A percentile compares a stretch with the other conserved stretches of the same genome.
Evolutionary conservation across 2,329 filamentous ascomycete species (phyloP).

Genomic region (Claviceps sp.): DNA sequence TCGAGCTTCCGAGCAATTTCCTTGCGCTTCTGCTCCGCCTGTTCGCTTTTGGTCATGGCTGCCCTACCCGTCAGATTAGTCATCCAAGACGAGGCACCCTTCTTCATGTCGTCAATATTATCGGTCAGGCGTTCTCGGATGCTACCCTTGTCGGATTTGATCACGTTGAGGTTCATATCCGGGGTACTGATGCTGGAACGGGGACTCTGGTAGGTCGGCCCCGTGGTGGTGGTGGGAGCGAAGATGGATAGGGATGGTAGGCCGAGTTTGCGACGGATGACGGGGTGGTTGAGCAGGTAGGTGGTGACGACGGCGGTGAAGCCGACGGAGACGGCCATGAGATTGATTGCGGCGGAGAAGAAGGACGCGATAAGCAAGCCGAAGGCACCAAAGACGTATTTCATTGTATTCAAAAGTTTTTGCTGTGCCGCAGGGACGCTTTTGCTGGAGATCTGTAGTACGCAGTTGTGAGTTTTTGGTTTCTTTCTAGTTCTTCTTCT

Average conservation of each 20-base stretch:
- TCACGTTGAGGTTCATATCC: constrained; percentile 9
- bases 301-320: constrained; percentile 23
- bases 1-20: constrained; percentile 23
- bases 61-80: too few relatives aligned
- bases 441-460: constrained; percentile 21
- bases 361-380: constrained; percentile 32
- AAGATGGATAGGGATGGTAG: constrained; percentile 22
- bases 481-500: not conserved
- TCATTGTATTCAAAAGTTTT: constrained; percentile 27
- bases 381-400: constrained; percentile 28
- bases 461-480: not conserved
- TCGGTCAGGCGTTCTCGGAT: constrained; percentile 18
- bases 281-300: constrained; percentile 22
- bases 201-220: constrained; percentile 23
- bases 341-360: constrained; percentile 34
- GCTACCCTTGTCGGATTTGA: too few relatives aligned
- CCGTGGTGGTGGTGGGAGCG: constrained; percentile 2
- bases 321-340: constrained; percentile 31
- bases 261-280: constrained; percentile 24
- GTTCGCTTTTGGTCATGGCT: constrained; percentile 16
- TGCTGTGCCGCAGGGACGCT: constrained; percentile 19
- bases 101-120: constrained; percentile 23
- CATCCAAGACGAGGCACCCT: constrained; percentile 12
- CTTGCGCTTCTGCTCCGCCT: constrained; percentile 21
- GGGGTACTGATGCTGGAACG: constrained; percentile 11